Percentiles rank a stretch among this genome's conserved stretches.
phyloP scores from a whole-genome alignment of 139 green algal genomes.

The Microglena sp. region DNA sequence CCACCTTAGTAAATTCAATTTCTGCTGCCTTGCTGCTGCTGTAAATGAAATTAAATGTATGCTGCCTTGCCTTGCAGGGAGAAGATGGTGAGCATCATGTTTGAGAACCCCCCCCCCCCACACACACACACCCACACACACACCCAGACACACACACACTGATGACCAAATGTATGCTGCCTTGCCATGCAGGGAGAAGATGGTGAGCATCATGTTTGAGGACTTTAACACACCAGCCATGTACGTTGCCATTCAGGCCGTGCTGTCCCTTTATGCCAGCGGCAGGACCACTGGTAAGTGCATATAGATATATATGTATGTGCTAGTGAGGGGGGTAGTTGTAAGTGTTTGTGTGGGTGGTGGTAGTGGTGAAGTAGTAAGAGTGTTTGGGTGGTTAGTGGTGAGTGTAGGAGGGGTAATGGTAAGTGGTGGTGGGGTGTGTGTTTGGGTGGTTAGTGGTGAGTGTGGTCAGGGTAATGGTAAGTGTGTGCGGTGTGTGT shows the following conservation, averaged over 20 bases:
- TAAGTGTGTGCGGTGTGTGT: not conserved
- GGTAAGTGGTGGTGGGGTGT: not conserved
- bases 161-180: no score
- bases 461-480: not conserved
- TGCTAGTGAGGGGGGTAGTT: not conserved
- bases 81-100: constrained; percentile 91
- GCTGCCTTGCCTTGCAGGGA: no score
- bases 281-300: constrained; percentile 39
- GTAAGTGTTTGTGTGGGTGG: not conserved
- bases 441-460: not conserved
- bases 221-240: constrained; percentile 37
- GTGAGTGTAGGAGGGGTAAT: not conserved
- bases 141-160: no score
- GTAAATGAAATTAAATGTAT: no score
- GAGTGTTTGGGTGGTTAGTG: not conserved
- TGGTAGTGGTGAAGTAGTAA: not conserved
- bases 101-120: constrained; percentile 65
- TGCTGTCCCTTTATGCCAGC: constrained; percentile 89
- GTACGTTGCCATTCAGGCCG: constrained; percentile 54
- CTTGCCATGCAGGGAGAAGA: no score
- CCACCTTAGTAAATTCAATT: not conserved
- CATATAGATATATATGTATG: not conserved
- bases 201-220: constrained; percentile 93
- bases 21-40: no score
- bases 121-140: no score